phyloP scores from a whole-genome alignment of 805 yeast genomes.

The Metschnikowia continentalis region DNA sequence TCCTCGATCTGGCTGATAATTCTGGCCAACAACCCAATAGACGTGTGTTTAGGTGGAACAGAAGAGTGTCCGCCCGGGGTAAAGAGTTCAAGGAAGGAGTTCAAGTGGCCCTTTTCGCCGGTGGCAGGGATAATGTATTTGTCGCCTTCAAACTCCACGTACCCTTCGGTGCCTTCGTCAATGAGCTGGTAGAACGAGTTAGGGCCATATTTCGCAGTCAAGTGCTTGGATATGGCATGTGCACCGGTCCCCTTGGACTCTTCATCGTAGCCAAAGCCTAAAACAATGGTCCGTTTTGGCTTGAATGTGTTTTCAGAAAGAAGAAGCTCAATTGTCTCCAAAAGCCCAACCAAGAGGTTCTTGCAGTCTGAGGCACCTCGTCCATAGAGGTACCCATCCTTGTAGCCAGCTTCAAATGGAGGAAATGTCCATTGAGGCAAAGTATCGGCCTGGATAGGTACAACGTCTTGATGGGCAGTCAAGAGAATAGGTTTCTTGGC shows the following conservation, averaged over 20 bases:
- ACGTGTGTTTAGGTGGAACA: constrained; percentile 46
- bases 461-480: constrained; percentile 79
- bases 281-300: constrained; percentile 42
- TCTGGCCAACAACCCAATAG: constrained; percentile 45
- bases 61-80: constrained; percentile 53
- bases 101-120: constrained; percentile 46
- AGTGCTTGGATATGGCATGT: constrained; percentile 27
- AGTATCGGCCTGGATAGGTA: constrained; percentile 64
- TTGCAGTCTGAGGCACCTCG: constrained; percentile 40
- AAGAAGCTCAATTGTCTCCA: constrained; percentile 35
- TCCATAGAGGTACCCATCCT: constrained; percentile 45
- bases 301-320: constrained; percentile 28
- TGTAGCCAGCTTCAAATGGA: constrained; percentile 59
- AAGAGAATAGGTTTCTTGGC: constrained; percentile 63
- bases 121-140: constrained; percentile 32
- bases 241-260: constrained; percentile 44
- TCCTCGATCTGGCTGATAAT: constrained; percentile 38
- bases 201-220: constrained; percentile 37
- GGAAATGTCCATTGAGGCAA: constrained; percentile 57
- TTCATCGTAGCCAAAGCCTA: constrained; percentile 52
- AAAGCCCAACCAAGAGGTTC: constrained; percentile 39
- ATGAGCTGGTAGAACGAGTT: constrained; percentile 42
- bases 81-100: constrained; percentile 36
- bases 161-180: constrained; percentile 35
- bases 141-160: constrained; percentile 24